phyloP scores from a whole-genome alignment of 1,284 basidiomycete genomes.

The Boletus albobrunnescens region DNA sequence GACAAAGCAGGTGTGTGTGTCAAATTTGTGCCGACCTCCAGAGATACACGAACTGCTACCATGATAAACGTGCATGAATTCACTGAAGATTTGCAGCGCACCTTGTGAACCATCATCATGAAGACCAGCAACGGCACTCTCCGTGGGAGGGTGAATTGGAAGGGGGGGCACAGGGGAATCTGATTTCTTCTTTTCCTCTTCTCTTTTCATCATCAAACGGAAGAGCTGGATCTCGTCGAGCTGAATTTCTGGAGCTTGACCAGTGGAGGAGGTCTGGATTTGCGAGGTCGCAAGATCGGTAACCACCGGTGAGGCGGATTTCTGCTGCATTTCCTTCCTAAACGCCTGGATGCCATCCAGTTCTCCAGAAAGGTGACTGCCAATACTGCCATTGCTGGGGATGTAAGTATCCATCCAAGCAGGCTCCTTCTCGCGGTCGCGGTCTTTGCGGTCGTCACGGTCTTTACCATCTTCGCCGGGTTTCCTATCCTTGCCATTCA shows the following conservation, averaged over 20 bases:
- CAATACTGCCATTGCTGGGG: conserved; percentile 53
- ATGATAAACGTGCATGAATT: conserved; percentile 14
- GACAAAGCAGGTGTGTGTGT: conserved; percentile 2
- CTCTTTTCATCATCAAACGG: conserved; percentile 80
- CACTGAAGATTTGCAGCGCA: conserved; percentile 9
- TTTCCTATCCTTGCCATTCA: conserved; percentile 56
- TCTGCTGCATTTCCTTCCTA: conserved; percentile 85
- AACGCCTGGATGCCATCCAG: conserved; percentile 86
- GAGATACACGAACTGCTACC: conserved; percentile 12
- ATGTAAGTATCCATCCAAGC: conserved; percentile 92
- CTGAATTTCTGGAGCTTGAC: conserved; percentile 33
- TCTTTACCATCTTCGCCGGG: conserved; percentile 53
- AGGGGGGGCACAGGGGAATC: conserved; percentile 25
- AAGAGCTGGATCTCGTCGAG: conserved; percentile 85
- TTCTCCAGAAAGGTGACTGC: conserved; percentile 52
- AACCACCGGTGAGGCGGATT: conserved; percentile 24
- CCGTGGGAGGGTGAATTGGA: conserved; percentile 4
- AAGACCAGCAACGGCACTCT: conserved; percentile 6
- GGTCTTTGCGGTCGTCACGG: conserved; percentile 50
- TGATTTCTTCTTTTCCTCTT: conserved; percentile 64
- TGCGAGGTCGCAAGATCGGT: conserved; percentile 18
- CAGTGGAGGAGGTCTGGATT: conserved; percentile 29
- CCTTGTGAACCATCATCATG: conserved; percentile 21
- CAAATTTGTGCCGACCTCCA: conserved; percentile 12
- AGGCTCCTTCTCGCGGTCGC: conserved; percentile 76